Conservation (phyloP, 129 eudicot species). For the Centrapalus pauciflorus region DNA sequence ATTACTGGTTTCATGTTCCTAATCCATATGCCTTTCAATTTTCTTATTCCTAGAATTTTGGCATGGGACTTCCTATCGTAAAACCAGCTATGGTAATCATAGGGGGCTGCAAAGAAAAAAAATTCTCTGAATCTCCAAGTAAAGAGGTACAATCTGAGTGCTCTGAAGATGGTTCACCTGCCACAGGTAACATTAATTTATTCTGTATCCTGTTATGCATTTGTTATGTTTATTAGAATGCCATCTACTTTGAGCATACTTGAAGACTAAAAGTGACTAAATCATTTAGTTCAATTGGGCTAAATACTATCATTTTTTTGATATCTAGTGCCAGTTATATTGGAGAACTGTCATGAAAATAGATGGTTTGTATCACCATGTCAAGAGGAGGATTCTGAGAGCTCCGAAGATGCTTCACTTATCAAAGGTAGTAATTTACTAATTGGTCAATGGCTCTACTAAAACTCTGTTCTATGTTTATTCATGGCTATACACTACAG, state of each 20-base stretch:
- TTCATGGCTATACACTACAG: background rate
- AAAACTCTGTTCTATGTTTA: constrained; percentile 1
- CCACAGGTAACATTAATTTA: constrained; percentile 35
- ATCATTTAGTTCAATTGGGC: background rate
- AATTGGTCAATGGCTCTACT: constrained; percentile 14
- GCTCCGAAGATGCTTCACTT: constrained; percentile 48
- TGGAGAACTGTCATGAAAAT: constrained; percentile 30
- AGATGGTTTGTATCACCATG: constrained; percentile 38
- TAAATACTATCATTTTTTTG: constrained; percentile 10
- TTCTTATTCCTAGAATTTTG: constrained; percentile 45
- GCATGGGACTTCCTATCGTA: constrained; percentile 19
- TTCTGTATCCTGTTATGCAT: constrained; percentile 1
- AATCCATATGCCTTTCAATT: constrained; percentile 13
- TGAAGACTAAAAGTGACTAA: constrained; percentile 4
- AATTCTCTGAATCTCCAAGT: constrained; percentile 38
- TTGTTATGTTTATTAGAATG: constrained; percentile 5
- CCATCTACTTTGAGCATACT: constrained; percentile 4
- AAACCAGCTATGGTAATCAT: constrained; percentile 7
- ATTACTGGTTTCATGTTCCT: constrained; percentile 12
- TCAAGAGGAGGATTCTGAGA: constrained; percentile 48
- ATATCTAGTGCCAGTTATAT: constrained; percentile 14
- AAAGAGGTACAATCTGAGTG: constrained; percentile 42
- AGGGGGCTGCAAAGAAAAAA: constrained; percentile 8
- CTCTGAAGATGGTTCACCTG: constrained; percentile 46
- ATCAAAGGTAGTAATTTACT: constrained; percentile 41